Conservation (phyloP, 352 stramenopile species). For the Detonula confervacea region DNA sequence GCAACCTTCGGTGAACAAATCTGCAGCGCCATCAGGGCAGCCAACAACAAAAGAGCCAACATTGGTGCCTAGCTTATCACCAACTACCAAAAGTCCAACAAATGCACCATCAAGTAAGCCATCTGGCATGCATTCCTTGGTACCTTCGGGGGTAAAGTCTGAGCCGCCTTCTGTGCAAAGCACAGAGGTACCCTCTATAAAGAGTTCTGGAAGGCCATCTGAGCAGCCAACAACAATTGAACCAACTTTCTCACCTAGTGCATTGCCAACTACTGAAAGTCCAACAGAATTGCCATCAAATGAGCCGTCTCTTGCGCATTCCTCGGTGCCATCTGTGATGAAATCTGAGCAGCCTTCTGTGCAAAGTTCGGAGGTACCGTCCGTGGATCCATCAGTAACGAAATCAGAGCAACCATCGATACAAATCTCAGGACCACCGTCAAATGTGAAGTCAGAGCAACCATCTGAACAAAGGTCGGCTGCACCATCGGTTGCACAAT, state of each 20-base stretch:
- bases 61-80: background rate
- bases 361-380: background rate
- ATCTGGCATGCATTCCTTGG: too few species aligned
- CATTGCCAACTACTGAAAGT: background rate
- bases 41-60: constrained; percentile 5
- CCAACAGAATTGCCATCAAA: background rate
- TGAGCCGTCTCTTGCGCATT: background rate
- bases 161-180: too few species aligned
- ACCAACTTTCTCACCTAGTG: too few species aligned
- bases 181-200: too few species aligned
- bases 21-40: background rate
- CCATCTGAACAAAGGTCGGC: background rate
- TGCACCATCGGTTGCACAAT: background rate
- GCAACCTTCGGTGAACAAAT: too few species aligned
- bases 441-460: too few species aligned
- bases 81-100: background rate
- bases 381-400: background rate
- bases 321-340: background rate
- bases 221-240: too few species aligned
- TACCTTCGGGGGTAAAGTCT: too few species aligned
- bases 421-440: too few species aligned
- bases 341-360: background rate
- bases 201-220: background rate
- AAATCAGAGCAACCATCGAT: too few species aligned
- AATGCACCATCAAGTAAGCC: too few species aligned